Evolutionary conservation across 306 rosid genomes (phyloP), one percentile per base, ranked within the genome.

Genomic region (Oxytropis ochrocephala): DNA sequence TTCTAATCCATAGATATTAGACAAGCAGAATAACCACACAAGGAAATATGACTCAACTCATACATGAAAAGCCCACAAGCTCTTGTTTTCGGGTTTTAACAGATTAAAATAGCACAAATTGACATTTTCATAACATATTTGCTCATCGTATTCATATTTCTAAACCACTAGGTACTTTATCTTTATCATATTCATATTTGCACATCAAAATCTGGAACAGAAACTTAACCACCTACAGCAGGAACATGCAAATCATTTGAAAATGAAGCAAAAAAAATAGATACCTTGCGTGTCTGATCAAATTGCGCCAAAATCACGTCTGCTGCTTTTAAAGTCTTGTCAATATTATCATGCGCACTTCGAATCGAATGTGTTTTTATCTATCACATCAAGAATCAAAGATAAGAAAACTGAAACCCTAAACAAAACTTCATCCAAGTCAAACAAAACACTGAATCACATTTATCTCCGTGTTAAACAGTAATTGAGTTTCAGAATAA

Each of bases 321-420:
- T 12, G 96, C 91, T n/a, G 84, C 71, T 77, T 85, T 91, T 18
- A 94, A 57, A 50, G 99, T 78, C 85, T 78, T 91, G 38, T 94
- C 96, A 71, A 94, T 94, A 72, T 94, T 94, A 70, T 91, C 99
- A 77, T 88, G 96, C 2, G 99, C 97, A 66, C 81, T 84, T 51
- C 97, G 89, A 78, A 94, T 81, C 8, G 99, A 85, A 82, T 91
- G 96, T 52, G 99, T 94, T 80, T 88, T 87, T 65, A 88, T 86
- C 97, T 90, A 70, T 59, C 51, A 80, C 21, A 36, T 11, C 14
- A 69, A 70, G 5, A 71, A 55, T 30, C 68, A 36, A 71, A 50
- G 2, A 71, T 35, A 46, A 10, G 13, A 56, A 4, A 18, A 47
- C 11, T 1, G 17, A 71, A 56, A 61, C 29, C 77, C 76, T 46